Evolutionary conservation across 768 basidiomycete species (phyloP).

Genomic region (Tricholoma matsutake): DNA sequence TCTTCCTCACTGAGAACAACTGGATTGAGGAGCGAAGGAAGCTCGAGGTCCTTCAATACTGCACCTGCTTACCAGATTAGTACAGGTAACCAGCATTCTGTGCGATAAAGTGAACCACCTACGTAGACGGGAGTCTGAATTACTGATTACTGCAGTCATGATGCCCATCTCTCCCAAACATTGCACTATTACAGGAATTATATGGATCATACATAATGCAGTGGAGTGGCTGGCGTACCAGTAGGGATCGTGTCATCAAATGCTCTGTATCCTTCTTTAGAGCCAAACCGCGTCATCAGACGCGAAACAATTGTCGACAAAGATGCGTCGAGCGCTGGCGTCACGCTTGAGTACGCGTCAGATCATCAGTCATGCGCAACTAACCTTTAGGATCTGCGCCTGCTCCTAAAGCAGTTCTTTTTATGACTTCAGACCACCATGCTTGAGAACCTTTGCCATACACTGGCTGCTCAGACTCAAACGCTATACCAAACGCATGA

Average conservation of each 20-base stretch:
- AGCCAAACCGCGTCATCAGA: conserved; percentile 69
- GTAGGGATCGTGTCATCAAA: conserved; percentile 50
- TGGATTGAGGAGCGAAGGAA: conserved; percentile 46
- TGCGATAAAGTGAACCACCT: conserved; percentile 19
- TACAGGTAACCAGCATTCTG: neutral
- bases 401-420: conserved; percentile 69
- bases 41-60: conserved; percentile 58
- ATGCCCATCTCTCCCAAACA: conserved; percentile 43
- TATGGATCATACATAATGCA: neutral
- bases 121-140: conserved; percentile 74
- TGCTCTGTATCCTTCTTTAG: conserved; percentile 62
- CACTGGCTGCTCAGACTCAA: conserved; percentile 56
- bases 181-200: conserved; percentile 34
- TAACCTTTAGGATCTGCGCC: conserved; percentile 60
- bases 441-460: conserved; percentile 51
- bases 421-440: conserved; percentile 83
- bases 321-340: conserved; percentile 49
- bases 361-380: conserved; percentile 7
- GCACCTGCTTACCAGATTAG: conserved; percentile 28
- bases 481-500: conserved; percentile 27
- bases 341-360: neutral
- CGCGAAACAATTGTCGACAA: conserved; percentile 54
- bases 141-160: conserved; percentile 62
- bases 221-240: conserved; percentile 32
- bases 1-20: conserved; percentile 70